phyloP scores from a whole-genome alignment of 2,329 filamentous ascomycete genomes.

The Lasiodiplodia citricola region DNA sequence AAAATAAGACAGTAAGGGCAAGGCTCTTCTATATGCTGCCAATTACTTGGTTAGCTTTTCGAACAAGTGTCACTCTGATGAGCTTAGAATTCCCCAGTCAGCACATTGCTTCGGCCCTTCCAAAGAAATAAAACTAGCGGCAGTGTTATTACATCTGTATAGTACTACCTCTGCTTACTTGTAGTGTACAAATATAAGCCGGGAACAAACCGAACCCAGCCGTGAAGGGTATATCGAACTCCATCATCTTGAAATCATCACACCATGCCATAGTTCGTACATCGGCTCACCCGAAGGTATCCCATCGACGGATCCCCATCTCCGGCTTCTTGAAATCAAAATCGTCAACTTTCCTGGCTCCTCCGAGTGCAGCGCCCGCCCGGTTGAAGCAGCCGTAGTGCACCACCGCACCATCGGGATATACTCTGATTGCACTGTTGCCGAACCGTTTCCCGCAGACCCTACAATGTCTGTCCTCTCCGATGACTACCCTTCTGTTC shows the following conservation, averaged over 20 bases:
- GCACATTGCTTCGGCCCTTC: too few relatives aligned
- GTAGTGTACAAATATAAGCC: background rate
- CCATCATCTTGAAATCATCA: background rate
- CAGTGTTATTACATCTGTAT: background rate
- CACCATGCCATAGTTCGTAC: background rate
- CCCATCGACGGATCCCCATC: conserved; percentile 15
- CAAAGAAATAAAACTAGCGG: too few relatives aligned
- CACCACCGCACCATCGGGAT: conserved; percentile 68
- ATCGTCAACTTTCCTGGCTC: background rate
- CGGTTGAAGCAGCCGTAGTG: conserved; percentile 52
- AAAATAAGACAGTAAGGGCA: too few relatives aligned
- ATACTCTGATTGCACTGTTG: conserved; percentile 86
- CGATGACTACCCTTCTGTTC: conserved; percentile 76
- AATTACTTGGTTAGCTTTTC: too few relatives aligned
- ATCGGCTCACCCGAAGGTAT: conserved; percentile 8
- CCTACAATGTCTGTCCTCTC: conserved; percentile 86
- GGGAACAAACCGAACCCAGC: background rate
- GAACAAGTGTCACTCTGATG: too few relatives aligned
- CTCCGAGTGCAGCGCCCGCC: background rate
- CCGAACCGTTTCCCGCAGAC: conserved; percentile 94
- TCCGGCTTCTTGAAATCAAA: background rate
- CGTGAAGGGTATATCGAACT: conserved; percentile 1
- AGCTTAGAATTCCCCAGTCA: too few relatives aligned
- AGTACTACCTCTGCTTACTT: background rate
- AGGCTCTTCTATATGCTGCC: too few relatives aligned